Percentiles rank a stretch among this genome's conserved stretches.
Conservation (phyloP, 2,329 filamentous ascomycete genomes). For the Pestalotiopsis sp. region DNA sequence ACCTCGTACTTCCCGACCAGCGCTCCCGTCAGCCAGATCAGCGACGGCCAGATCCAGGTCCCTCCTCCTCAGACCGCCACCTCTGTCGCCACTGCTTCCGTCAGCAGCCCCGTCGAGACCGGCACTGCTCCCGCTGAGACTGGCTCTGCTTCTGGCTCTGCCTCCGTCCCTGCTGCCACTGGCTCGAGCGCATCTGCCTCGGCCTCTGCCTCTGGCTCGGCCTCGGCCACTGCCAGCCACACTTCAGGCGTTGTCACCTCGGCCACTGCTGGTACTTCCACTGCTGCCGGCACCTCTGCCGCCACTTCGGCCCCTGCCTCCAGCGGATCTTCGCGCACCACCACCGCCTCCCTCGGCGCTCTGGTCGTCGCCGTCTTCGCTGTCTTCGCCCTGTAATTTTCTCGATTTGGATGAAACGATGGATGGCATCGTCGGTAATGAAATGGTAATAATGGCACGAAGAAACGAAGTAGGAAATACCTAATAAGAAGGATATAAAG, state of each 20-base stretch:
- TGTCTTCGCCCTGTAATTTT: slow-evolving; percentile 37
- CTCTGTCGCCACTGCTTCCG: slow-evolving; percentile 20
- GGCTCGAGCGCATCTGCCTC: slow-evolving; percentile 11
- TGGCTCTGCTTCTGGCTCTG: slow-evolving; percentile 43
- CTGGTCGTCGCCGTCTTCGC: slow-evolving; percentile 35
- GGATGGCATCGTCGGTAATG: slow-evolving; percentile 7
- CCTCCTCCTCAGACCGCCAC: slow-evolving; percentile 32
- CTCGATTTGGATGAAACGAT: slow-evolving; percentile 7
- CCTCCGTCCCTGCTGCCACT: slow-evolving; percentile 14
- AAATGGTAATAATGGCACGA: slow-evolving; percentile 3
- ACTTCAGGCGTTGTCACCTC: background rate
- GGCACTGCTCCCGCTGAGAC: background rate
- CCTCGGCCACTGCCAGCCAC: background rate
- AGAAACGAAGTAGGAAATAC: background rate
- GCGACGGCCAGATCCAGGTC: slow-evolving; percentile 52
- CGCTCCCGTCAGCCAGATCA: slow-evolving; percentile 43
- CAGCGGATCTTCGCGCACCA: slow-evolving; percentile 31
- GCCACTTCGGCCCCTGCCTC: slow-evolving; percentile 29
- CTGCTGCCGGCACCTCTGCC: slow-evolving; percentile 20
- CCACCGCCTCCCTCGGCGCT: slow-evolving; percentile 35
- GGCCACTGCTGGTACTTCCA: slow-evolving; percentile 8
- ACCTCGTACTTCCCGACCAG: slow-evolving; percentile 18
- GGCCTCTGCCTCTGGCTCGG: background rate
- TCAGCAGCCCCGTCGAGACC: slow-evolving; percentile 20
- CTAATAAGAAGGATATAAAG: background rate